These are phyloP conservation scores for Nemania serpens DNA, from an alignment of 2,329 filamentous ascomycete species.

Conservation along the genomic window DNA sequence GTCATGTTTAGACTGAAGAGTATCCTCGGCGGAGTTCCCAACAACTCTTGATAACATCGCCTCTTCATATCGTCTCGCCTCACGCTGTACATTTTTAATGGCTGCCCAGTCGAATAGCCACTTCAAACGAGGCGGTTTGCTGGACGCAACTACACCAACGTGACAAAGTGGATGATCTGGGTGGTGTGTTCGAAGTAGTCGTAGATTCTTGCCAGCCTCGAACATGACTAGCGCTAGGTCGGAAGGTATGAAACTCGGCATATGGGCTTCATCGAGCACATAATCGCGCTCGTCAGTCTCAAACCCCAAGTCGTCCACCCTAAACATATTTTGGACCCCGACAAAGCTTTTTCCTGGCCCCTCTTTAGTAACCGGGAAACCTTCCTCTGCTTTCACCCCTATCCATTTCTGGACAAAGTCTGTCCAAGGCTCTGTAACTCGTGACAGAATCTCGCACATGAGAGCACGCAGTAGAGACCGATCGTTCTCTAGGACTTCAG, in stretches of 20 bases:
- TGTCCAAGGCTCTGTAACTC: conserved; percentile 69
- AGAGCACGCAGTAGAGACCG: conserved; percentile 65
- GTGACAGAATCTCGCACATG: conserved; percentile 68
- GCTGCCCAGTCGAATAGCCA: conserved; percentile 77
- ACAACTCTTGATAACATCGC: conserved; percentile 41
- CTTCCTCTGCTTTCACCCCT: conserved; percentile 65
- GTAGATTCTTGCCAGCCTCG: conserved; percentile 76
- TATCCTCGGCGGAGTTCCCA: not conserved
- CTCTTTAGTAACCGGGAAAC: conserved; percentile 57
- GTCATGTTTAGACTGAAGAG: not conserved
- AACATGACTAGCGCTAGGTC: conserved; percentile 76
- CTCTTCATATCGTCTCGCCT: conserved; percentile 59
- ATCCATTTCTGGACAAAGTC: conserved; percentile 75
- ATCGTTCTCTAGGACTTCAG: conserved; percentile 66
- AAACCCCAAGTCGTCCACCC: conserved; percentile 63
- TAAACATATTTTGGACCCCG: conserved; percentile 58
- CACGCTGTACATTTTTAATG: conserved; percentile 66
- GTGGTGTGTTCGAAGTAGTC: conserved; percentile 72
- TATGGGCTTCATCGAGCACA: conserved; percentile 64
- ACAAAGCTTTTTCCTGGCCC: conserved; percentile 62
- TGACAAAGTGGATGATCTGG: conserved; percentile 70
- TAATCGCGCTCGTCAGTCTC: conserved; percentile 64
- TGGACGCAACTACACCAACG: conserved; percentile 50
- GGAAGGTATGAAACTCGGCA: conserved; percentile 72
- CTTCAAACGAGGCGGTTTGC: conserved; percentile 60